Evolutionary conservation across 1,139 yeast genomes (phyloP).

Genomic region (Blastobotrys apis): DNA sequence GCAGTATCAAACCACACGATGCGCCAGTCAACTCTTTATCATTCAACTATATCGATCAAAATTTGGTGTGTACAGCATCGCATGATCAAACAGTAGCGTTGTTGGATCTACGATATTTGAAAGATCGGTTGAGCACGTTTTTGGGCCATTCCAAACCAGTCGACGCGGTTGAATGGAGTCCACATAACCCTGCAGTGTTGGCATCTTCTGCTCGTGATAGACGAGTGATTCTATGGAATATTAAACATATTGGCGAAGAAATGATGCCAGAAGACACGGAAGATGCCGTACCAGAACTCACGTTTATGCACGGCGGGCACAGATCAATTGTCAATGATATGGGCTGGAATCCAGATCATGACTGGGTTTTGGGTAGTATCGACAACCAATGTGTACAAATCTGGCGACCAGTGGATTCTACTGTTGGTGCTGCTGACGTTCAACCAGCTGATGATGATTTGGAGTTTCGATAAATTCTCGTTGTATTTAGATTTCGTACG

Average conservation of each 20-base stretch:
- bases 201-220: slow-evolving; percentile 73
- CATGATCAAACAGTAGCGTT: slow-evolving; percentile 53
- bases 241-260: slow-evolving; percentile 39
- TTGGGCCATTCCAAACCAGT: slow-evolving; percentile 56
- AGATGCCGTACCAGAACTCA: slow-evolving; percentile 39
- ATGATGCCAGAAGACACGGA: slow-evolving; percentile 30
- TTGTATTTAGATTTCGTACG: neutral
- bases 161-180: slow-evolving; percentile 76
- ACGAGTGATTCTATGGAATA: slow-evolving; percentile 68
- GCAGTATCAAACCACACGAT: slow-evolving; percentile 33
- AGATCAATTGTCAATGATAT: slow-evolving; percentile 82
- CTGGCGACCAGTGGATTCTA: slow-evolving; percentile 44
- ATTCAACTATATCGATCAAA: slow-evolving; percentile 54
- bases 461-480: neutral
- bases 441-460: neutral
- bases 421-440: slow-evolving; percentile 1
- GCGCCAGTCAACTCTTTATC: slow-evolving; percentile 60
- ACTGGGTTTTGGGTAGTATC: slow-evolving; percentile 73
- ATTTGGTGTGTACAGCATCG: slow-evolving; percentile 66
- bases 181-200: slow-evolving; percentile 51
- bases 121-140: slow-evolving; percentile 30
- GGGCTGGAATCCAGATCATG: slow-evolving; percentile 70
- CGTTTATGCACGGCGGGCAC: slow-evolving; percentile 86
- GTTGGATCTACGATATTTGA: slow-evolving; percentile 62
- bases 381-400: slow-evolving; percentile 82